Percentiles rank a stretch among this genome's conserved stretches.
These are phyloP conservation scores for Sphaceloma murrayae DNA, from an alignment of 2,329 filamentous ascomycete species.

Conservation along the genomic window DNA sequence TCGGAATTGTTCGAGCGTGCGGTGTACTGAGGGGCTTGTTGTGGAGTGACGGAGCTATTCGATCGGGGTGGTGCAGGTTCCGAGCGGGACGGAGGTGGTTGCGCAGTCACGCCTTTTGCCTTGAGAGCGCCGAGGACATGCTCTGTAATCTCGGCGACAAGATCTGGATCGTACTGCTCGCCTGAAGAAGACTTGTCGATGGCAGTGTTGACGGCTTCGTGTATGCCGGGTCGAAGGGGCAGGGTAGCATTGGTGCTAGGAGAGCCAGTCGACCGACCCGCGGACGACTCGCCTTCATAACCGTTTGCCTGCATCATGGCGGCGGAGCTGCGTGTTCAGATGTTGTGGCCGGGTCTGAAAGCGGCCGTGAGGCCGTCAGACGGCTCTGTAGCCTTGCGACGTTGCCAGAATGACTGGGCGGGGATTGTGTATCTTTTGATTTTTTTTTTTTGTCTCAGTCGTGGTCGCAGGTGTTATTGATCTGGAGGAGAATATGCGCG, in stretches of 20 bases:
- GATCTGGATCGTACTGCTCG: slow-evolving; percentile 47
- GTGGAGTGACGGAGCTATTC: slow-evolving; percentile 1
- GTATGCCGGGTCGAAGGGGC: slow-evolving; percentile 29
- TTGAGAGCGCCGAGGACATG: slow-evolving; percentile 38
- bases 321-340: neutral
- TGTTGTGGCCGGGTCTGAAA: slow-evolving; percentile 9
- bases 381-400: slow-evolving; percentile 14
- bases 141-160: slow-evolving; percentile 53
- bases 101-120: slow-evolving; percentile 17
- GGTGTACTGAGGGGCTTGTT: slow-evolving; percentile 9
- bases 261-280: slow-evolving; percentile 8
- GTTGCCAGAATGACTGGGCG: slow-evolving; percentile 14
- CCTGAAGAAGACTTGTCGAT: slow-evolving; percentile 43
- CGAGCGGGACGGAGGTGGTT: slow-evolving; percentile 19
- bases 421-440: too few relatives aligned
- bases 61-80: slow-evolving; percentile 4
- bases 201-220: slow-evolving; percentile 48
- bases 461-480: slow-evolving; percentile 1
- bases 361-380: slow-evolving; percentile 15
- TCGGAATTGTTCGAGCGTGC: neutral
- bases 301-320: slow-evolving; percentile 14
- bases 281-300: slow-evolving; percentile 13
- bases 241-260: neutral
- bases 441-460: too few relatives aligned
- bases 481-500: neutral